Conservation (phyloP, 192 early-diverging fungal species). For the Coemansia sp. region DNA sequence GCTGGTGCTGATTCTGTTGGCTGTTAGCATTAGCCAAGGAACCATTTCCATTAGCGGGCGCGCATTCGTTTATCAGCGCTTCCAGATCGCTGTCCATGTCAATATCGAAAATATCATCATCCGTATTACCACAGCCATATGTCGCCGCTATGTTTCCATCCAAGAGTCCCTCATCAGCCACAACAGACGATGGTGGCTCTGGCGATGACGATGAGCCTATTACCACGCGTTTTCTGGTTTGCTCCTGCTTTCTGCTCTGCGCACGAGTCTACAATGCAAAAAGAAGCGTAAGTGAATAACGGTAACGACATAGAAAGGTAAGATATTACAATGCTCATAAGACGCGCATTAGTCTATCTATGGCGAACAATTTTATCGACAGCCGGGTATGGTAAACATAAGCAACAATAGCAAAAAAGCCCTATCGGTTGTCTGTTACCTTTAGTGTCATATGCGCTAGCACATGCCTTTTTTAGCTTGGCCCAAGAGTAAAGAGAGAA, state of each 20-base stretch:
- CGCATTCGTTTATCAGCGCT: slow-evolving; percentile 34
- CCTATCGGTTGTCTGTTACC: neutral
- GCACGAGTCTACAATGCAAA: slow-evolving; percentile 9
- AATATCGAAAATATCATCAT: slow-evolving; percentile 12
- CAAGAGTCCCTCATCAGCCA: neutral
- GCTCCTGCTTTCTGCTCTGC: slow-evolving; percentile 1
- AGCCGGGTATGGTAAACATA: too few relatives aligned
- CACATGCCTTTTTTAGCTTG: neutral
- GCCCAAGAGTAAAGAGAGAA: neutral
- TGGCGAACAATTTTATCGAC: too few relatives aligned
- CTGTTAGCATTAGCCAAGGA: neutral
- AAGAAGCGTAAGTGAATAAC: neutral
- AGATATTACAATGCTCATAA: too few relatives aligned
- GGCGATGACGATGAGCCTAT: slow-evolving; percentile 23
- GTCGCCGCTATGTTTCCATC: neutral
- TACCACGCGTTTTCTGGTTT: neutral
- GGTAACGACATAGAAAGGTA: too few relatives aligned
- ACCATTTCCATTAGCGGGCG: neutral
- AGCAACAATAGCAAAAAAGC: neutral
- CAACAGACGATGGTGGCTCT: slow-evolving; percentile 2
- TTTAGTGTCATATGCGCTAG: slow-evolving; percentile 17
- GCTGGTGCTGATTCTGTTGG: neutral
- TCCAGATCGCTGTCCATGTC: slow-evolving; percentile 50
- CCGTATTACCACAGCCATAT: neutral
- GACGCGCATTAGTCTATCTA: too few relatives aligned